Base-by-base conservation (phyloP, 208 protist species). In the Trypanosoma mega region DNA sequence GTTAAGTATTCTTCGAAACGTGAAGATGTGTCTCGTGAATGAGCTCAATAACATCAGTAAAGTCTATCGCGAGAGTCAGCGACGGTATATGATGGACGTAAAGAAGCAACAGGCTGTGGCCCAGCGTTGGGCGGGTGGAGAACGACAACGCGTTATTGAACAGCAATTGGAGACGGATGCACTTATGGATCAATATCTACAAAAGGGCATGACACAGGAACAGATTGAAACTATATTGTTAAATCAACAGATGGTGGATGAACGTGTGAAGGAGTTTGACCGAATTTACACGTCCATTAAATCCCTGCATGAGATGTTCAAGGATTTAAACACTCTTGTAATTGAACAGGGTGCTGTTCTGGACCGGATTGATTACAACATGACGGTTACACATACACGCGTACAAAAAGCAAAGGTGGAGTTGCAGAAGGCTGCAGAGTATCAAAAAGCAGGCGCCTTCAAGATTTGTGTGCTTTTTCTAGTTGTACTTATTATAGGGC, bases 281-380 rank as follows among this genome's bases (percentile, higher is more conserved):
- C 74, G 85, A 26, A 97, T 98, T 55, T 92, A 93, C 62, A 84
- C 70, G 45, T 96, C 89, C 36, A 96, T 98, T 67, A 96, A 94
- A 50, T 93, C 93, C 0, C 75, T 97, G 34, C 91, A 96, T 51
- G 90, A 97, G 37, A 97, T 97, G 89, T 98, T 97, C 70, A 92
- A 93, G 53, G 92, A 98, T 54, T 74, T 98, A 73, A 93, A 91
- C 62, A 82, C 80, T 12, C 76, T 97, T 14, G 85, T 98, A 18
- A 96, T 97, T 78, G 93, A 97, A 58, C 95, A 98, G 63, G 95
- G 96, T 26, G 93, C 96, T 0, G 73, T 98, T 34, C 69, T 98
- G 5, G 96, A 98, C 57, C 88, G 96, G 24, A 97, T 98, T 47
- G 96, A 98, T 73, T 96, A 97, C 74, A 98, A 98, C 82, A 96